Conservation (phyloP, 2,329 filamentous ascomycete genomes). For the Aurifilum marmelostoma region DNA sequence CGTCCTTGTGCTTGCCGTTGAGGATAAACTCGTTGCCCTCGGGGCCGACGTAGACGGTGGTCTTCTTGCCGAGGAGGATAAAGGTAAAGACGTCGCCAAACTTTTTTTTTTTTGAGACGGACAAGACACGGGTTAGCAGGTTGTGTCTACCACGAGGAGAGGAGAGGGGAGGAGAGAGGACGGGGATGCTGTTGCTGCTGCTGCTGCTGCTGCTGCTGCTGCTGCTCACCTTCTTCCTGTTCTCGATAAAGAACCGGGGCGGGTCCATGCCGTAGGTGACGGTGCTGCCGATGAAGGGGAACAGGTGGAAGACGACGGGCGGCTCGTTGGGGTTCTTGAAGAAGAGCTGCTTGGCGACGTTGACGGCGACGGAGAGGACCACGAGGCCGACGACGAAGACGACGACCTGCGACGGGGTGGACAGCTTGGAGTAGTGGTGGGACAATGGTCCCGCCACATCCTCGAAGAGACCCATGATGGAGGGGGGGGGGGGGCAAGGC, state of each 20-base stretch:
- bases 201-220: too few relatives aligned
- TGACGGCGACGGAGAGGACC: constrained; percentile 67
- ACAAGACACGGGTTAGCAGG: not conserved
- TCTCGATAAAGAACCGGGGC: constrained; percentile 81
- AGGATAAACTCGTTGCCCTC: constrained; percentile 60
- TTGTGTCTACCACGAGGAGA: too few relatives aligned
- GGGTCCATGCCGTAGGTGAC: constrained; percentile 95
- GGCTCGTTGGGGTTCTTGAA: constrained; percentile 82
- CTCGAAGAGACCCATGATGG: constrained; percentile 59
- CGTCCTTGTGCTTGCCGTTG: constrained; percentile 56
- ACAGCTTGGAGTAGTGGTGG: constrained; percentile 54
- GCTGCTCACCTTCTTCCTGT: constrained; percentile 64
- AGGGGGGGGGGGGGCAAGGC: too few relatives aligned
- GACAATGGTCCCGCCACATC: constrained; percentile 54
- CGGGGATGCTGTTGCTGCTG: too few relatives aligned
- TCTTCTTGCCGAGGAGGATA: constrained; percentile 53
- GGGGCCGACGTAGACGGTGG: constrained; percentile 53
- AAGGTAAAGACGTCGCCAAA: constrained; percentile 60
- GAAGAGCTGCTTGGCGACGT: constrained; percentile 78
- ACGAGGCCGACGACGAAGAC: constrained; percentile 50
- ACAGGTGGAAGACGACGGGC: constrained; percentile 78
- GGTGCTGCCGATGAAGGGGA: constrained; percentile 86
- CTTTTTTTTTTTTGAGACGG: constrained; percentile 39
- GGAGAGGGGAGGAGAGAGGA: too few relatives aligned
- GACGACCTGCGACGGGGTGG: constrained; percentile 51